These are phyloP conservation scores for Kwoniella newhampshirensis DNA, from an alignment of 768 basidiomycete genomes.

Conservation along the genomic window DNA sequence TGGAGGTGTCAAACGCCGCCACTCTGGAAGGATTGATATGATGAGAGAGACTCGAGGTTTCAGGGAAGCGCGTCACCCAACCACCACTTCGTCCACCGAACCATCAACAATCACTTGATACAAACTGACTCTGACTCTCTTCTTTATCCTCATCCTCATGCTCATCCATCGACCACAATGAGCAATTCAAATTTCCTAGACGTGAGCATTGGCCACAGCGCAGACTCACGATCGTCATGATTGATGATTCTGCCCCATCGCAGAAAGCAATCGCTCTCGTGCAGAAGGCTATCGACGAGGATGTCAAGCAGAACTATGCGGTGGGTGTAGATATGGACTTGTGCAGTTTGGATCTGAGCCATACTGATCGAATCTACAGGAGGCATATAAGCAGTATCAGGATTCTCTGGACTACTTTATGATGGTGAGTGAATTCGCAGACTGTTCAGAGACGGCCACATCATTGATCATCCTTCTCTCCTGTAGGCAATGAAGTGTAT, in stretches of 20 bases:
- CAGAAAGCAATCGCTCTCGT: conserved; percentile 86
- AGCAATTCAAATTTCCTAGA: conserved; percentile 54
- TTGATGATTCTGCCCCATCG: no score
- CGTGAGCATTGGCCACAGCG: conserved; percentile 30
- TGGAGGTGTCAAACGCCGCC: no score
- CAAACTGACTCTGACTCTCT: no score
- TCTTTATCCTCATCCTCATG: no score
- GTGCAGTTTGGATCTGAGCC: not conserved
- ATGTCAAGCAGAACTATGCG: conserved; percentile 85
- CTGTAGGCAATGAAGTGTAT: conserved; percentile 50
- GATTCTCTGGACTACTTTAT: conserved; percentile 98
- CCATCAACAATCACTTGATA: no score
- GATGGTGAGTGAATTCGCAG: conserved; percentile 63
- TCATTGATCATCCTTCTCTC: not conserved
- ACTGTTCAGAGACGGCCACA: not conserved
- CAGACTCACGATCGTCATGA: not conserved
- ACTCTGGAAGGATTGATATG: no score
- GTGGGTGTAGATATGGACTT: conserved; percentile 37
- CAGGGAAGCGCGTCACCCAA: no score
- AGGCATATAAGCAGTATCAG: conserved; percentile 91
- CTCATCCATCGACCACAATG: conserved; percentile 20
- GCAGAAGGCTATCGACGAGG: conserved; percentile 87
- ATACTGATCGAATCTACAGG: conserved; percentile 47
- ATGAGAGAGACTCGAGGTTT: no score
- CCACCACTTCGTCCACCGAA: no score